Conservation (phyloP, 2,329 filamentous ascomycete genomes). For the Beauveria bassiana region DNA sequence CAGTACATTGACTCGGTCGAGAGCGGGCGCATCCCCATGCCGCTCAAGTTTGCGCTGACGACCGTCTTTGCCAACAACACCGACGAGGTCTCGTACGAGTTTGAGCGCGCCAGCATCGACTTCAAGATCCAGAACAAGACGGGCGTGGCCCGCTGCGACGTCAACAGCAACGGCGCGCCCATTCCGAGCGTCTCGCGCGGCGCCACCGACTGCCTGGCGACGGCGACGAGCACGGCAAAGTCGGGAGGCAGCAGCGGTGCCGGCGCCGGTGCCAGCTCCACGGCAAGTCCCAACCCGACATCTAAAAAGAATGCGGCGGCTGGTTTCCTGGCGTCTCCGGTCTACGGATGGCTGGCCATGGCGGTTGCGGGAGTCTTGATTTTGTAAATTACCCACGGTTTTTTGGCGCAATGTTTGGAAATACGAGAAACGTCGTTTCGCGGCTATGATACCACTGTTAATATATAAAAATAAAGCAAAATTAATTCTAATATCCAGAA, state of each 20-base stretch:
- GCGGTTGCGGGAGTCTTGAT: background rate
- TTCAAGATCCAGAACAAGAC: conserved; percentile 7
- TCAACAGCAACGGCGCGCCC: background rate
- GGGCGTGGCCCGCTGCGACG: background rate
- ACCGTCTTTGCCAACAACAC: background rate
- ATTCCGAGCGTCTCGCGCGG: background rate
- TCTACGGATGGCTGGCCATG: background rate
- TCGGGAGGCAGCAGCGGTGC: background rate
- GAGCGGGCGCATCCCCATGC: background rate
- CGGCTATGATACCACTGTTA: conserved; percentile 5
- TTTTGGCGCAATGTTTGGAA: background rate
- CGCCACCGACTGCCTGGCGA: background rate
- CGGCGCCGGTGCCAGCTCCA: background rate
- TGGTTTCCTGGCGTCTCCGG: background rate
- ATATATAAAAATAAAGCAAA: background rate
- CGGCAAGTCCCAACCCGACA: background rate
- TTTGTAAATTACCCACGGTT: background rate
- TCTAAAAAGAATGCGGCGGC: background rate
- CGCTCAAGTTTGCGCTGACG: background rate
- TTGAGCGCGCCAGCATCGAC: conserved; percentile 4
- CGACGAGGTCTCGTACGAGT: background rate
- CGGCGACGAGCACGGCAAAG: background rate
- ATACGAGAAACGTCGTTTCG: background rate
- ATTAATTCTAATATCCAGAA: background rate
- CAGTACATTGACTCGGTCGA: background rate